A percentile compares a stretch with the other conserved stretches of the same genome.
phyloP scores from a whole-genome alignment of 2,329 filamentous ascomycete genomes.

The Stagonosporopsis rhizophila region DNA sequence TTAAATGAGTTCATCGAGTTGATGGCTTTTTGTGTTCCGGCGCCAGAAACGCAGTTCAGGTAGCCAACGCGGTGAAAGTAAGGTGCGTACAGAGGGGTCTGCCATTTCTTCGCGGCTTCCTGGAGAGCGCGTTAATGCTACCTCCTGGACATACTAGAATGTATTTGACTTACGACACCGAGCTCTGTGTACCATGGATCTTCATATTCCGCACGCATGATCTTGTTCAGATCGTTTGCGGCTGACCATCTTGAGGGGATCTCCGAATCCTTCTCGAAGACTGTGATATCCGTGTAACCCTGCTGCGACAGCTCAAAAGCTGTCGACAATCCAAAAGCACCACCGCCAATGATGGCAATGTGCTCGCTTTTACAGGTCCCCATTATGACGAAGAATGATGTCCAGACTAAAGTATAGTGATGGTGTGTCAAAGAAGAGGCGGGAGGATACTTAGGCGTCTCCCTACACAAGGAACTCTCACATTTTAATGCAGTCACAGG shows the following conservation, averaged over 20 bases:
- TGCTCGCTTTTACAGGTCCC: conserved; percentile 28
- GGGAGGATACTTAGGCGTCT: background rate
- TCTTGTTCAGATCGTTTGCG: conserved; percentile 68
- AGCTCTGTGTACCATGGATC: conserved; percentile 64
- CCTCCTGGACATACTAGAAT: background rate
- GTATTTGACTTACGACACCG: conserved; percentile 53
- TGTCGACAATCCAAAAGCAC: conserved; percentile 43
- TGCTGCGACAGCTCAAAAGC: conserved; percentile 40
- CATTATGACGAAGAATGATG: conserved; percentile 21
- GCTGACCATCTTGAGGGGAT: conserved; percentile 62
- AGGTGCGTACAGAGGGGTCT: conserved; percentile 60
- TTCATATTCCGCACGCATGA: conserved; percentile 66
- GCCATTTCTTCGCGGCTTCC: conserved; percentile 63
- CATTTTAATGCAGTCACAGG: conserved; percentile 2
- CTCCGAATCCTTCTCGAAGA: conserved; percentile 41
- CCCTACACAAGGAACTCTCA: background rate
- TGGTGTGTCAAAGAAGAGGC: background rate
- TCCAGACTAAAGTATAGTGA: background rate
- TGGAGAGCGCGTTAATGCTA: conserved; percentile 15
- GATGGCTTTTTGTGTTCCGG: conserved; percentile 57
- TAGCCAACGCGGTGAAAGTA: conserved; percentile 62
- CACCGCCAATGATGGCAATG: conserved; percentile 40
- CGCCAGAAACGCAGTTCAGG: conserved; percentile 59
- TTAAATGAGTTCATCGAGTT: conserved; percentile 55
- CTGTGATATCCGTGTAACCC: conserved; percentile 40